Base-by-base conservation (phyloP, 1,139 yeast species). In the Schwanniomyces etchellsii region DNA sequence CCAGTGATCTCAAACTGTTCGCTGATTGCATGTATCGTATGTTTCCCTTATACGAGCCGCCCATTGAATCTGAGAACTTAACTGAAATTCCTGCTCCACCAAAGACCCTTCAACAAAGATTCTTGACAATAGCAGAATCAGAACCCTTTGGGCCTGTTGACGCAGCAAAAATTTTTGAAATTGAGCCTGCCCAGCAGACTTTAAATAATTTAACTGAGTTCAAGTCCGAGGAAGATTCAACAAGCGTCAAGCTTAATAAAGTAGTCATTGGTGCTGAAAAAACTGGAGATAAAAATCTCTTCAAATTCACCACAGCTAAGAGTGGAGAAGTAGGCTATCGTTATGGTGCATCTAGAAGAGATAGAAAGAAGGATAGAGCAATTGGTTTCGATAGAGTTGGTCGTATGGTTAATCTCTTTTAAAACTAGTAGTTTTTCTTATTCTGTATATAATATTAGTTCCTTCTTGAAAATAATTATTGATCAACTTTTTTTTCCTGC, bases 61-160 rank as follows among this genome's bases (percentile, higher is more conserved):
- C 64, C 5, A 46, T 49, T 12, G 59, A 64, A 29, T 69, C 77
- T 6, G 93, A 83, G 50, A 82, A 82, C 49, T 64, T 82, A 52
- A 82, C 95, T n/a, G 97, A 91, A 67, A 85, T 89, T 64, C 96
- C 96, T 20, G 78, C 85, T 34, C 96, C 96, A 15, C 74, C 77
- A 42, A 85, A 81, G 57, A 84, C 96, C 3, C 68, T 81, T 41
- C 79, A 78, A 40, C 89, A 93, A 44, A 71, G 94, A 42, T 89
- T 88, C 64, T 61, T 86, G 52, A 82, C 94, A 14, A 81, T 91
- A 52, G 91, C 96, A 10, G 97, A 91, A 60, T 79, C 89, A 14
- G 94, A 88, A 59, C 95, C 96, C n/a, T 89, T 89, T 55, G 96
- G 96, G 4, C 95, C 97, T 5, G 73, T 88, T 5, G 97, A 91